These are phyloP conservation scores for Candida hungchunana DNA, from an alignment of 805 yeast genomes.

Conservation along the genomic window DNA sequence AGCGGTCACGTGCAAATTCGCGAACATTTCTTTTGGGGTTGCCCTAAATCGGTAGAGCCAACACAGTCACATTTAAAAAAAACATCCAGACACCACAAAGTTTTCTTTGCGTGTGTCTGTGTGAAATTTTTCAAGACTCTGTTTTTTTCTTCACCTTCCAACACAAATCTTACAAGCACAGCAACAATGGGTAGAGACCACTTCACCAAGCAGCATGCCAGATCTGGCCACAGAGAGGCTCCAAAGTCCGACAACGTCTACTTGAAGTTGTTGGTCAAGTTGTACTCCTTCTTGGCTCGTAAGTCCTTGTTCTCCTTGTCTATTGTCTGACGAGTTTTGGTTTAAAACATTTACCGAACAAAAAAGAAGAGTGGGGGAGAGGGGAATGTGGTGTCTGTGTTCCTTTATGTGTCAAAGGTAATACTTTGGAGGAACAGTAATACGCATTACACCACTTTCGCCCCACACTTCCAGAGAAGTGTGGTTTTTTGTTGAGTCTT, in stretches of 20 bases:
- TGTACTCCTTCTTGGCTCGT: conserved; percentile 99
- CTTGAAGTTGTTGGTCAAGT: conserved; percentile 96
- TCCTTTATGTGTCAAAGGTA: too few relatives aligned
- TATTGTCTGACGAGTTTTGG: conserved; percentile 10
- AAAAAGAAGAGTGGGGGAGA: too few relatives aligned
- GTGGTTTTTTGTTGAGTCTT: background rate
- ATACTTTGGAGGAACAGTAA: too few relatives aligned
- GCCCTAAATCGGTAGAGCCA: conserved; percentile 3
- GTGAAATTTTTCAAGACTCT: conserved; percentile 9
- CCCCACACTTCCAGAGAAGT: conserved; percentile 15
- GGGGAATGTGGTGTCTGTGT: too few relatives aligned
- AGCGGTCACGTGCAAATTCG: too few relatives aligned
- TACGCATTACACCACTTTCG: too few relatives aligned
- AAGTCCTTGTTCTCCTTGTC: conserved; percentile 41
- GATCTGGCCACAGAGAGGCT: conserved; percentile 95
- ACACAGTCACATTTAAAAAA: background rate
- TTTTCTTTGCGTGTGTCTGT: background rate
- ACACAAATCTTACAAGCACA: conserved; percentile 3
- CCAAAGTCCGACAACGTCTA: conserved; percentile 99
- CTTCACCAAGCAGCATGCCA: conserved; percentile 92
- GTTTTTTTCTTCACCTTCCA: conserved; percentile 1
- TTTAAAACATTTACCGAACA: too few relatives aligned
- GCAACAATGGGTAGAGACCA: conserved; percentile 93
- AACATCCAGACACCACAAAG: conserved; percentile 13
- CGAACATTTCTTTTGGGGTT: too few relatives aligned